Evolutionary conservation across 345 rosid species (phyloP).

Genomic region (Leavenworthia alabamica): DNA sequence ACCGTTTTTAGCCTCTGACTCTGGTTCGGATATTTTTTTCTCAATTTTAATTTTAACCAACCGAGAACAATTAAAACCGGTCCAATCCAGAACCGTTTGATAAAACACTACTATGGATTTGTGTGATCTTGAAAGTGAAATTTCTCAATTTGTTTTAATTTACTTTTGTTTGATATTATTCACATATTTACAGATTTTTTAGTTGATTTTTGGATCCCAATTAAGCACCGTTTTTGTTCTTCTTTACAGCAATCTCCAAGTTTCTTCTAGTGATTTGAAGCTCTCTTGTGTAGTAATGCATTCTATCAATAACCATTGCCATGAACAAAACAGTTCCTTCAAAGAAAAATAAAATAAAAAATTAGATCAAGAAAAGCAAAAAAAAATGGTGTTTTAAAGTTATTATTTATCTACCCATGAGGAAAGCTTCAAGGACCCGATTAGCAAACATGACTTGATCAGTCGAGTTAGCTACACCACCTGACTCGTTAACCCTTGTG

Average conservation of each 20-base stretch:
- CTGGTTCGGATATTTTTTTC: too few species aligned
- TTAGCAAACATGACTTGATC: conserved; percentile 34
- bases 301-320: conserved; percentile 33
- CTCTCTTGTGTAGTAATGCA: conserved; percentile 36
- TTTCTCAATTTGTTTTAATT: neutral
- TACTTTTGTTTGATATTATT: neutral
- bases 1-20: too few species aligned
- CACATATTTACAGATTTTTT: conserved; percentile 1
- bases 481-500: conserved; percentile 22
- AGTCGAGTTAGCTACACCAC: conserved; percentile 27
- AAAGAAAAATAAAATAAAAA: neutral
- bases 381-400: neutral
- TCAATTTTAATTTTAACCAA: too few species aligned
- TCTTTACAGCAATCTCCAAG: conserved; percentile 27
- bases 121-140: neutral
- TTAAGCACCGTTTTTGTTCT: conserved; percentile 14
- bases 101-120: too few species aligned
- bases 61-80: too few species aligned
- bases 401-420: conserved; percentile 17
- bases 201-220: neutral
- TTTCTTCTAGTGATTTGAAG: conserved; percentile 31
- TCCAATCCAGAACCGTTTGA: too few species aligned
- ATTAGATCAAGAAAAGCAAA: neutral
- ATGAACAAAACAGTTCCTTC: conserved; percentile 24
- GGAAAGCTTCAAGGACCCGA: conserved; percentile 29